These are phyloP conservation scores for Phytophthora idaei DNA, from an alignment of 352 stramenopile genomes.

Conservation along the genomic window DNA sequence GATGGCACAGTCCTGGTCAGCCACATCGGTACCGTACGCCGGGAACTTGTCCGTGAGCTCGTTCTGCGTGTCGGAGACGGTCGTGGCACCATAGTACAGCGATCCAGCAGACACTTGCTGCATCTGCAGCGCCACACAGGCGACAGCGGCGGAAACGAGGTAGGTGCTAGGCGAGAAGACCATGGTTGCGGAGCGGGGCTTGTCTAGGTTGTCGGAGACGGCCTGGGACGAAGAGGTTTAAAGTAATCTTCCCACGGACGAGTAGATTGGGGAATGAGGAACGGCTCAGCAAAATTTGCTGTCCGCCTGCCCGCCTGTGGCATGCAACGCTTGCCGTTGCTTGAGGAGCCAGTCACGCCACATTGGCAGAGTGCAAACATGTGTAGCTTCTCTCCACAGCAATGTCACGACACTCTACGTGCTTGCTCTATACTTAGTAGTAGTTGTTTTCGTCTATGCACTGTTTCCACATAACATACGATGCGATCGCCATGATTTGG, in stretches of 20 bases:
- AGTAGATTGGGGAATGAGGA: constrained; percentile 36
- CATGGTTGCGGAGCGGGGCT: constrained; percentile 16
- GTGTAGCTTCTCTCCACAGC: constrained; percentile 2
- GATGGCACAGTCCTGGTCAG: constrained; percentile 24
- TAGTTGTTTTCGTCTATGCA: constrained; percentile 1
- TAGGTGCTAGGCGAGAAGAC: constrained; percentile 31
- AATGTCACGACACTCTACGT: constrained; percentile 11
- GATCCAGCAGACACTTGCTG: constrained; percentile 24
- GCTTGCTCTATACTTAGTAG: constrained; percentile 3
- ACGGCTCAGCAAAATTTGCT: constrained; percentile 12
- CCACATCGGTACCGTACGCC: constrained; percentile 14
- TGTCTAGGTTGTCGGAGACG: constrained; percentile 7
- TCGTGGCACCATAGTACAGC: constrained; percentile 25
- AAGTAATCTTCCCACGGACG: constrained; percentile 29
- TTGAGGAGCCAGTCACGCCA: constrained; percentile 3
- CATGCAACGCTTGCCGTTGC: constrained; percentile 8
- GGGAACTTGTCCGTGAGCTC: constrained; percentile 26
- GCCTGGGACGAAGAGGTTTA: constrained; percentile 10
- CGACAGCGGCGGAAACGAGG: constrained; percentile 23
- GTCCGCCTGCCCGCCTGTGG: constrained; percentile 9
- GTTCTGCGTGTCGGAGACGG: constrained; percentile 13
- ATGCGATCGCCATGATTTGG: constrained; percentile 13
- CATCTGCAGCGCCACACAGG: constrained; percentile 17
- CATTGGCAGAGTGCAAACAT: constrained; percentile 5
- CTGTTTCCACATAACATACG: constrained; percentile 23